phyloP scores from a whole-genome alignment of 1,284 basidiomycete species.

The Naganishia cerealis region DNA sequence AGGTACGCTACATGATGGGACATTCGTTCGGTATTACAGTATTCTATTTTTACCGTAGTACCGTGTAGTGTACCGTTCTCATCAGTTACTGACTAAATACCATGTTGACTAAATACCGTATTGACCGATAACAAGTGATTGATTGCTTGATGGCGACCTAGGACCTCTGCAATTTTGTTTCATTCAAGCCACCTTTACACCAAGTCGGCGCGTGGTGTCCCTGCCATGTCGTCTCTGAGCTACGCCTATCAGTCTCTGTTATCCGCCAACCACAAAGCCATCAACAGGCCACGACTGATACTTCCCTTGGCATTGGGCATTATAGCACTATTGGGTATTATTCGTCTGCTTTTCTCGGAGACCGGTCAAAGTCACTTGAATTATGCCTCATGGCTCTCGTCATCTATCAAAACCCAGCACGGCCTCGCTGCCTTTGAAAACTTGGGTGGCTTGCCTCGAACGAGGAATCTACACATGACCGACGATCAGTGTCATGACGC shows the following conservation, averaged over 20 bases:
- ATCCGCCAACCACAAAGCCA: constrained; percentile 5
- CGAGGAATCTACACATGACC: constrained; percentile 39
- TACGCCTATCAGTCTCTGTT: constrained; percentile 17
- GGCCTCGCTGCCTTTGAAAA: not conserved
- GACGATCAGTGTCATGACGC: constrained; percentile 41
- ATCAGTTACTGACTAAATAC: not conserved
- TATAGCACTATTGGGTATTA: constrained; percentile 4
- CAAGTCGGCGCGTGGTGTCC: not conserved
- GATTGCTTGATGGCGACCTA: not conserved
- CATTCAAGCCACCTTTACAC: not conserved
- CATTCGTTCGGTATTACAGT: not conserved
- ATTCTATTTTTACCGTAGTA: not conserved
- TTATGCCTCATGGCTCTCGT: not conserved
- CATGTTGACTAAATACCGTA: not conserved
- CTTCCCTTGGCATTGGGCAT: not conserved
- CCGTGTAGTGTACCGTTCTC: no score
- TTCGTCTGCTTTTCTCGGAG: constrained; percentile 6
- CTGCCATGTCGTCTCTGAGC: constrained; percentile 9
- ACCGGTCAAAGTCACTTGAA: not conserved
- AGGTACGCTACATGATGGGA: not conserved
- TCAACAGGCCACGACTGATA: constrained; percentile 12
- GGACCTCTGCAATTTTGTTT: not conserved
- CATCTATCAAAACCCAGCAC: not conserved
- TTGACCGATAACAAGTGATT: not conserved
- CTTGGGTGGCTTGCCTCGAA: not conserved